Evolutionary conservation across 768 basidiomycete genomes (phyloP).

Genomic region (Lactifluus volemus): DNA sequence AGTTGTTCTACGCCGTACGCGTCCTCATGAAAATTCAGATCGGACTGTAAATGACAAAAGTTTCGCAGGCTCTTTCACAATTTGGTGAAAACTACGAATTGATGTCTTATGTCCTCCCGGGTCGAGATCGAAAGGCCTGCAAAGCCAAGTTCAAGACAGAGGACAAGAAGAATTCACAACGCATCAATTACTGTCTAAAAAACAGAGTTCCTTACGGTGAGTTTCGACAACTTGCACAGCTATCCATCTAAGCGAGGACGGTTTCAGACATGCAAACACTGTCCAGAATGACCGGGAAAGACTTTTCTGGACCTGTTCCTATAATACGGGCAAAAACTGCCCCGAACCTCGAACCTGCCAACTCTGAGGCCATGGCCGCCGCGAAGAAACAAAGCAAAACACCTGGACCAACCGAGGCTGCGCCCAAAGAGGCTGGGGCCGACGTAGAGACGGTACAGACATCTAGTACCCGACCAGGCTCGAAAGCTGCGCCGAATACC

Average conservation of each 20-base stretch:
- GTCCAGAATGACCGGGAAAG: conserved; percentile 75
- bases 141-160: conserved; percentile 92
- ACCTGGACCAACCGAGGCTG: conserved; percentile 3
- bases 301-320: conserved; percentile 75
- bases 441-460: neutral
- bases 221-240: conserved; percentile 22
- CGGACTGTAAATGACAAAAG: neutral
- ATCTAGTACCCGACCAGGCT: neutral
- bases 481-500: neutral
- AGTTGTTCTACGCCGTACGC: conserved; percentile 75
- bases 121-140: conserved; percentile 80
- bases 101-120: conserved; percentile 77
- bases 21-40: neutral
- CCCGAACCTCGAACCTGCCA: conserved; percentile 28
- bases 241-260: neutral
- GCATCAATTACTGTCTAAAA: conserved; percentile 68
- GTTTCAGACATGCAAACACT: conserved; percentile 59
- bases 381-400: conserved; percentile 15
- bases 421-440: neutral
- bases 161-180: conserved; percentile 69
- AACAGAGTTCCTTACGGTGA: conserved; percentile 69
- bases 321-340: conserved; percentile 44
- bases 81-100: conserved; percentile 92
- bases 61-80: conserved; percentile 72
- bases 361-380: neutral